Evolutionary conservation across 2,329 filamentous ascomycete species (phyloP), one percentile per base, ranked within the genome.

Genomic region (Cladosporium sp.): DNA sequence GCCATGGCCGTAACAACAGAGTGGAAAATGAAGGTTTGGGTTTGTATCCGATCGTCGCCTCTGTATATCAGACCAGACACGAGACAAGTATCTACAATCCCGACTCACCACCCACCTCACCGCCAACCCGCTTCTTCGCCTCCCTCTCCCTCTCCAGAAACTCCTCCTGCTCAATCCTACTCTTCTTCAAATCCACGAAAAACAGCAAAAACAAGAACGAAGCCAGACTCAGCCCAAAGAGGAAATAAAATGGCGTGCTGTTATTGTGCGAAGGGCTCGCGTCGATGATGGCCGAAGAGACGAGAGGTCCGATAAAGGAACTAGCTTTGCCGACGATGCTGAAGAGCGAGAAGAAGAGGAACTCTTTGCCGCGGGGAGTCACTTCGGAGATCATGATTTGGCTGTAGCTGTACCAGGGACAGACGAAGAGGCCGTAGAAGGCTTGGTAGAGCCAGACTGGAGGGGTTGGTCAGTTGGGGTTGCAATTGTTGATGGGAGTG

Each of bases 351-450:
- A 89, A 89, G 75, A 89, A 89, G 10, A 89, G 73, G 64, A 87
- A 88, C 62, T 88, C 86, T 65, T 87, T 84, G 36, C 85, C 85
- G 5, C 83, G 77, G 0, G 86, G 86, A 0, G 85, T 87, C 2
- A 89, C 84, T 63, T 87, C 86, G 2, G 80, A 83, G 62, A 89
- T 89, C 80, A 89, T 85, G 64, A 85, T 88, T 67, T 88, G 85
- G 0, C 80, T 83, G 70, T 89, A 89, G 48, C 82, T 84, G 70
- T 88, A 88, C 85, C 85, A 88, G 0, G 85, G 85, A 61, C 85
- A 87, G 6, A 88, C 82, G 47, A 87, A 79, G 1, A 89, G 74
- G 0, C 86, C 85, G 64, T 87, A 88, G 62, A 84, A 86, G 8
- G 70, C 73, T 55, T 75, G 73, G 58, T 74, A 76, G 40, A 65